Evolutionary conservation across 2,329 filamentous ascomycete species (phyloP), one percentile per base, ranked within the genome.

Genomic region (Fulvia fulva): DNA sequence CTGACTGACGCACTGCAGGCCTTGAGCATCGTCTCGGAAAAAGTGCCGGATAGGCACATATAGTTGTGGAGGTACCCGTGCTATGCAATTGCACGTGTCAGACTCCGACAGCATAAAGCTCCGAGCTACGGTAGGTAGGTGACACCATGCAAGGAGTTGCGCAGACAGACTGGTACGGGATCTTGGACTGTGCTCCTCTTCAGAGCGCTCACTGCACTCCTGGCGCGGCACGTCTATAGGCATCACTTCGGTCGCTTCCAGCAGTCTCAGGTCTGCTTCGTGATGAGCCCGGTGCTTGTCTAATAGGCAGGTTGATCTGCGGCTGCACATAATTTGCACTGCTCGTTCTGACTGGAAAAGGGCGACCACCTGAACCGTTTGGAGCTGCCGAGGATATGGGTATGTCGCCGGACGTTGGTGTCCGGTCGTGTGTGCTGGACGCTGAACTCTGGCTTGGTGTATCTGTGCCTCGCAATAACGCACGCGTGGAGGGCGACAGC

Each of bases 401-500:
- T 9, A 71, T 71, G 19, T 72, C 69, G 21, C 68, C 68, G 14
- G 59, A 57, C 7, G 67, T 69, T 19, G 70, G 69, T 44, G 69
- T 70, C 2, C 64, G 63, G 26, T 66, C 62, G 30, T 62, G 56
- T 22, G 54, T 30, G 58, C 56, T 57, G 53, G 63, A 59, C 51
- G 54, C 28, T 19, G 58, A 57, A 45, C 56, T 62, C n/a, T 63
- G 60, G 43, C 58, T 62, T 22, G 67, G 65, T 23, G 63, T 68
- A 19, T 71, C 67, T 22, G 71, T 68, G 32, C 70, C 78, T 59
- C 87, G 85, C 50, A 91, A 81, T 32, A 93, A 81, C 11, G 90
- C 88, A 70, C 90, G 87, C 1, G 89, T 90, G 8, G 89, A 84
- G 0, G 91, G 90, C 11, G 88, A 90, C 44, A 89, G 80, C 68